These are phyloP conservation scores for Inonotus obliquus DNA, from an alignment of 1,284 basidiomycete genomes.

Conservation along the genomic window DNA sequence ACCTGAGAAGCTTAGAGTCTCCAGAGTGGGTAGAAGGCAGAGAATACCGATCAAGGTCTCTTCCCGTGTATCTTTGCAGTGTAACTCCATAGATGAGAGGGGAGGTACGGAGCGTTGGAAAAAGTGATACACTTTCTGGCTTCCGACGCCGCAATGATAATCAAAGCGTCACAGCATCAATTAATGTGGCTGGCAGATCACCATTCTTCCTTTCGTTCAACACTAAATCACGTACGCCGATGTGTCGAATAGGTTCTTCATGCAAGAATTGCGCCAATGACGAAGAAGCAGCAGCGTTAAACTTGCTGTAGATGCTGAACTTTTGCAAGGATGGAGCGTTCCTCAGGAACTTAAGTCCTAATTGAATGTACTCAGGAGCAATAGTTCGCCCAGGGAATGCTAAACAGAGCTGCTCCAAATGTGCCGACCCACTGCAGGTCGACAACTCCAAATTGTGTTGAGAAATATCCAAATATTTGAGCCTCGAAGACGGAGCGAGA, in stretches of 20 bases:
- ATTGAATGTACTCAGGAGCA: not conserved
- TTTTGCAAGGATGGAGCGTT: not conserved
- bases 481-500: not conserved
- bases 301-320: not conserved
- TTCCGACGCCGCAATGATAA: not conserved
- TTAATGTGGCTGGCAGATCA: not conserved
- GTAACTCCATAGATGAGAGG: not conserved
- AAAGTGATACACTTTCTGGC: not conserved
- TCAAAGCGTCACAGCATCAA: not conserved
- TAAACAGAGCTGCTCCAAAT: not conserved
- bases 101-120: not conserved
- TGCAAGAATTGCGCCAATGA: not conserved
- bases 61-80: not conserved
- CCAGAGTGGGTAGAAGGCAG: not conserved
- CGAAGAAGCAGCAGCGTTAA: not conserved
- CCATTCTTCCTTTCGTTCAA: not conserved
- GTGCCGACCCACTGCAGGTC: not conserved
- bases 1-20: not conserved
- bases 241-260: not conserved
- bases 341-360: not conserved
- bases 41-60: not conserved
- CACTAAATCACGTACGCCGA: not conserved
- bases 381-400: not conserved
- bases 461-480: not conserved
- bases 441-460: not conserved